phyloP scores from a whole-genome alignment of 257 asterid species.

The Sherardia arvensis region DNA sequence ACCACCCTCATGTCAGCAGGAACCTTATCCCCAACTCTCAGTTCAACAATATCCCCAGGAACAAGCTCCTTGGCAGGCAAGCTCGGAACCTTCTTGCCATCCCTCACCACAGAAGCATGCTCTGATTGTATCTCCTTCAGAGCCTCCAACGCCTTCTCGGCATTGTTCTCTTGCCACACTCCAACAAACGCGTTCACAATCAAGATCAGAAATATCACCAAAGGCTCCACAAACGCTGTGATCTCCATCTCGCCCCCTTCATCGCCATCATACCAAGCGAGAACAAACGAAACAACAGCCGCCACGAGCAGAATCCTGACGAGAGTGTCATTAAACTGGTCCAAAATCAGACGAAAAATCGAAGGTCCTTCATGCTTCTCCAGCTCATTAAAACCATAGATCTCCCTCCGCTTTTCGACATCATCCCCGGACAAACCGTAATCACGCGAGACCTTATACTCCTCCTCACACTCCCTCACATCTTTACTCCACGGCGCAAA shows the following conservation, averaged over 20 bases:
- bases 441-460: slow-evolving; percentile 46
- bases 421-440: slow-evolving; percentile 56
- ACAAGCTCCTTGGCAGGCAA: slow-evolving; percentile 90
- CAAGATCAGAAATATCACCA: slow-evolving; percentile 86
- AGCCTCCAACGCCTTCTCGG: slow-evolving; percentile 96
- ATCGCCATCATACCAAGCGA: slow-evolving; percentile 93
- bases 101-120: slow-evolving; percentile 76
- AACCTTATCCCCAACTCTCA: slow-evolving; percentile 93
- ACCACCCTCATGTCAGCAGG: slow-evolving; percentile 98
- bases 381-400: slow-evolving; percentile 77
- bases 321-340: slow-evolving; percentile 89
- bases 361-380: slow-evolving; percentile 97
- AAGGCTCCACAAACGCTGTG: slow-evolving; percentile 95
- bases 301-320: slow-evolving; percentile 88
- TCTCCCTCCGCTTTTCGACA: slow-evolving; percentile 61
- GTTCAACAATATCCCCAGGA: slow-evolving; percentile 94
- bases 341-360: slow-evolving; percentile 63
- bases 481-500: slow-evolving; percentile 76
- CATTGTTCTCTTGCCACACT: slow-evolving; percentile 99
- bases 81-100: slow-evolving; percentile 51
- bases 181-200: slow-evolving; percentile 95
- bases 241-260: slow-evolving; percentile 96
- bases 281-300: slow-evolving; percentile 85
- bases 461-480: slow-evolving; percentile 69
- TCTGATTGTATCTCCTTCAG: slow-evolving; percentile 97